Evolutionary conservation across 129 eudicot species (phyloP).

Genomic region (Pseudognaphalium luteoalbum): DNA sequence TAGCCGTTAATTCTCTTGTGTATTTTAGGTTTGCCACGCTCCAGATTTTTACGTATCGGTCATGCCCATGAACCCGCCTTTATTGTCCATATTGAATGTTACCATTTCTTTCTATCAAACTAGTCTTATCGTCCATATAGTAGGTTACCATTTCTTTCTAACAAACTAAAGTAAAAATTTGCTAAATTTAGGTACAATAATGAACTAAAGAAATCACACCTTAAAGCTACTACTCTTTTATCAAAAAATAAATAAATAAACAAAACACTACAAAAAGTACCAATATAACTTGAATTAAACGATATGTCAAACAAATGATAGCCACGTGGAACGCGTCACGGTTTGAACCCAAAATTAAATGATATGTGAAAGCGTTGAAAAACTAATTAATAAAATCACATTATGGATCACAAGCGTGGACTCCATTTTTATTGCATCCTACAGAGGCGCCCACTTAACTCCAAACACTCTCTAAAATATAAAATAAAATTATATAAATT

Average conservation of each 20-base stretch:
- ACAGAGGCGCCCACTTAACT: neutral
- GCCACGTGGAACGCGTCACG: neutral
- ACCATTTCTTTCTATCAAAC: no score
- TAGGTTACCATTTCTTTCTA: no score
- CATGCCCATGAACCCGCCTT: no score
- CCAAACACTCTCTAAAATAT: neutral
- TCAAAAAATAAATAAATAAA: neutral
- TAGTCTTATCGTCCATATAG: no score
- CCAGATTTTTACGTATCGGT: no score
- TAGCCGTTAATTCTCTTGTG: no score
- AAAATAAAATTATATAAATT: neutral
- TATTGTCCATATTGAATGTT: no score
- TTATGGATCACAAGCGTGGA: neutral
- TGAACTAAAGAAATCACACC: no score
- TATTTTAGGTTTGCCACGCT: no score
- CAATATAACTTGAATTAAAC: neutral
- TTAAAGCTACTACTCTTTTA: neutral
- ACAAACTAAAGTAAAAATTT: no score
- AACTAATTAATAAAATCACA: neutral
- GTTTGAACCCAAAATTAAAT: neutral
- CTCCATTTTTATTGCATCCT: neutral
- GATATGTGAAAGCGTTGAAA: neutral
- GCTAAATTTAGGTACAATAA: no score
- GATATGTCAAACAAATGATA: neutral
- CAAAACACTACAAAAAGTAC: neutral